Percentiles rank a stretch among this genome's conserved stretches.
phyloP scores from a whole-genome alignment of 2,329 filamentous ascomycete species.

The Diaporthe citriasiana region DNA sequence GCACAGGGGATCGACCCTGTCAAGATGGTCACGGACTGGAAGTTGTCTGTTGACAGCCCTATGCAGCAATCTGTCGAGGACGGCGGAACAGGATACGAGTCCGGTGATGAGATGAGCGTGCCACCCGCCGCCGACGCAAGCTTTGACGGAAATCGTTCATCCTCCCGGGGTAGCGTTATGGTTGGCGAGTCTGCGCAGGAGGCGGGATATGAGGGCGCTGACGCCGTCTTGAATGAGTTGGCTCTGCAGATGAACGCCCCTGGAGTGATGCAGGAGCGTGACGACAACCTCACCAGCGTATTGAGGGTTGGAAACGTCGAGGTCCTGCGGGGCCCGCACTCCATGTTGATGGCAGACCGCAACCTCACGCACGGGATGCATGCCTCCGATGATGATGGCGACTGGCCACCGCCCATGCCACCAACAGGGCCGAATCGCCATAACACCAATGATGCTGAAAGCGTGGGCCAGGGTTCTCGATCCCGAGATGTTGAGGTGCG shows the following conservation, averaged over 20 bases:
- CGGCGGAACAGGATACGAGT: neutral
- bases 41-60: neutral
- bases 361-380: neutral
- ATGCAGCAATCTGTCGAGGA: neutral
- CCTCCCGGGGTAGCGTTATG: neutral
- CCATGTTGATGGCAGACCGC: neutral
- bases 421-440: neutral
- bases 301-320: neutral
- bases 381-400: neutral
- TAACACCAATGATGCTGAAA: neutral
- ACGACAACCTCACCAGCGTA: neutral
- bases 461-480: too few species aligned
- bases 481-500: too few species aligned
- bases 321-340: slow-evolving; percentile 7
- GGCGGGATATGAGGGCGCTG: neutral
- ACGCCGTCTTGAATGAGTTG: neutral
- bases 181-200: slow-evolving; percentile 8
- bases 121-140: neutral
- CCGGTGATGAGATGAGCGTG: neutral
- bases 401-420: neutral
- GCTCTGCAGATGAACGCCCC: neutral
- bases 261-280: neutral
- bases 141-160: neutral
- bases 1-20: neutral
- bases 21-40: slow-evolving; percentile 25